Evolutionary conservation across 306 rosid species (phyloP), one percentile per base, ranked within the genome.

Genomic region (Betula pendula): DNA sequence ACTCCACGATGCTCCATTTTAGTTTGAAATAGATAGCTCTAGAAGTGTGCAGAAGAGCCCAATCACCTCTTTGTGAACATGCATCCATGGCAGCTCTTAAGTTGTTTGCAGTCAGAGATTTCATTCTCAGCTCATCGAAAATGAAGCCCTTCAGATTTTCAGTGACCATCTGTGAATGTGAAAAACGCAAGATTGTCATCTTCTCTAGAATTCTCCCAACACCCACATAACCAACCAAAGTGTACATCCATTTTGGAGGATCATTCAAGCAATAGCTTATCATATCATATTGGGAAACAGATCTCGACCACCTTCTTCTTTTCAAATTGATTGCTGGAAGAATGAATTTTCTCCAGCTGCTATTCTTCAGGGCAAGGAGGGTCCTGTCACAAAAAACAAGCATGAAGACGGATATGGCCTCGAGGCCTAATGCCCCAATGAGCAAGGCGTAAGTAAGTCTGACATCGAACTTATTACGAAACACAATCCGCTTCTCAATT

Each of bases 1-100:
- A 73, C 27, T 82, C 76, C 29, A 14, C 43, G 4, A 82, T 29
- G 59, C 79, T 77, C 85, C 82, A 68, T 33, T 82, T 77, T 15
- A 77, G 53, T 0, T 73, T 0, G 13, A 0, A 0, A 11, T 56
- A 38, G 42, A 38, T 38, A 38, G 7, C 42, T 38, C 42, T 6
- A 38, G 42, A 38, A 38, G 8, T 38, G 68, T 56, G 74, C 62
- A 55, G 27, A 15, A 77, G 79, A 58, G 79, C 79, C 78, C 75
- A 72, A 47, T 73, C 75, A 47, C 84, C 84, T 66, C 81, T 70
- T 73, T 76, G 52, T 56, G 70, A 60, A 35, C 74, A 71, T 6
- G 81, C 74, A 4, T 42, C 53, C 69, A 12, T 45, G 0, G 51
- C 73, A n/a, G 11, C 16, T 16, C 68, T 44, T 51, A 56, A 1